Percentiles rank a stretch among this genome's conserved stretches.
These are phyloP conservation scores for Emergomyces africanus DNA, from an alignment of 2,329 filamentous ascomycete species.

Conservation along the genomic window DNA sequence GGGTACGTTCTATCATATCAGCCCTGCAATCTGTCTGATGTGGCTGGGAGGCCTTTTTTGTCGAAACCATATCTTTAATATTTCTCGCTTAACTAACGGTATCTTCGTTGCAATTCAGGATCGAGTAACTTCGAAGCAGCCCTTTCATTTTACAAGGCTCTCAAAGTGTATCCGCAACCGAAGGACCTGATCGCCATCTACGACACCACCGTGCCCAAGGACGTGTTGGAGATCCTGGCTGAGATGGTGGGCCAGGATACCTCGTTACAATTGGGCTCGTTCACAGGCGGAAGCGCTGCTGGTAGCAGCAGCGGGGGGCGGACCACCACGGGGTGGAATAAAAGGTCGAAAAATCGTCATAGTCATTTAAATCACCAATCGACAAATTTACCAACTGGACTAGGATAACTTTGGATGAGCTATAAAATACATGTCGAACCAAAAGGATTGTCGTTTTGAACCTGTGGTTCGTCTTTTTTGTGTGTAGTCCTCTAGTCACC, in stretches of 20 bases:
- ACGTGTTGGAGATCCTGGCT: slow-evolving; percentile 87
- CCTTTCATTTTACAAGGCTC: slow-evolving; percentile 91
- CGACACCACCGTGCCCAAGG: slow-evolving; percentile 97
- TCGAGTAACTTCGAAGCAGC: slow-evolving; percentile 59
- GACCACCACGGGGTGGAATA: slow-evolving; percentile 19
- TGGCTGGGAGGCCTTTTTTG: neutral
- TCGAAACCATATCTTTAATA: neutral
- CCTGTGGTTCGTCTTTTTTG: neutral
- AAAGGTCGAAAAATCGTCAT: neutral
- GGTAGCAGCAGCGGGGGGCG: slow-evolving; percentile 8
- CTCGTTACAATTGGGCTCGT: slow-evolving; percentile 49
- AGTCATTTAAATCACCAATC: neutral
- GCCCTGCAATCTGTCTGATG: neutral
- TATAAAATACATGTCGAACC: neutral
- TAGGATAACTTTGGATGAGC: neutral
- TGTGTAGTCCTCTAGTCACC: neutral
- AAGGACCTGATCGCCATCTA: slow-evolving; percentile 91
- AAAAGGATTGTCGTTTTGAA: neutral
- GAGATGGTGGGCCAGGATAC: slow-evolving; percentile 96
- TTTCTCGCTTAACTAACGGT: neutral
- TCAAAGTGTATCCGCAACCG: slow-evolving; percentile 95
- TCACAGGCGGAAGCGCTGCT: slow-evolving; percentile 19
- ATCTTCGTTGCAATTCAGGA: slow-evolving; percentile 15
- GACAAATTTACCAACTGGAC: neutral
- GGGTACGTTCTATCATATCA: slow-evolving; percentile 46